These are phyloP conservation scores for Aspergillus haitiensis DNA, from an alignment of 495 filamentous ascomycete genomes.

Conservation along the genomic window DNA sequence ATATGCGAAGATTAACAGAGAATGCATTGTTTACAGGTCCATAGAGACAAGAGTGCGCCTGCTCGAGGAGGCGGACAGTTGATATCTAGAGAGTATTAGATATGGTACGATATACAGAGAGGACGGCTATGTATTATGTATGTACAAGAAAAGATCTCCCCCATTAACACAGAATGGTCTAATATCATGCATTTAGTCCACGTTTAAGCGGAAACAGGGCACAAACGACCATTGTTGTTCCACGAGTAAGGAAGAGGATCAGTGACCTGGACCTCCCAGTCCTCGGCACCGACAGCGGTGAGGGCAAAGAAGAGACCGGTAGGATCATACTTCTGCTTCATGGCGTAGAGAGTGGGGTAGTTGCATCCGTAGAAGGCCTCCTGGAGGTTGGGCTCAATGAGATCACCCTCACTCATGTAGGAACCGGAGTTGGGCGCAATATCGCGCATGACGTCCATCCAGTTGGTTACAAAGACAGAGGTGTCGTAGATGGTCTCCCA, in stretches of 20 bases:
- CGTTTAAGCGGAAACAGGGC: constrained; percentile 16
- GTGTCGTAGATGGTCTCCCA: constrained; percentile 12
- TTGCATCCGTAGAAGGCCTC: constrained; percentile 60
- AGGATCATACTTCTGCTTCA: constrained; percentile 60
- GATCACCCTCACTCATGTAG: constrained; percentile 50
- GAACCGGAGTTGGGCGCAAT: constrained; percentile 37
- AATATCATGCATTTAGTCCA: neutral
- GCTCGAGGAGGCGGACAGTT: too few species aligned
- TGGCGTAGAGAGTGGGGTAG: constrained; percentile 48
- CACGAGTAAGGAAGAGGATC: constrained; percentile 31
- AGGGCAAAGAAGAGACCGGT: constrained; percentile 55
- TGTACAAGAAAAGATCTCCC: too few species aligned
- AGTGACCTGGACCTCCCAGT: constrained; percentile 41
- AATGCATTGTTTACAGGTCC: too few species aligned
- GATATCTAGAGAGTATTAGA: too few species aligned
- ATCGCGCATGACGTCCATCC: constrained; percentile 51
- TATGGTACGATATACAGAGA: too few species aligned
- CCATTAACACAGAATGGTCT: too few species aligned
- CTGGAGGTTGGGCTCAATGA: constrained; percentile 62
- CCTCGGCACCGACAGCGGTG: constrained; percentile 55
- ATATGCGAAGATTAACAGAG: too few species aligned
- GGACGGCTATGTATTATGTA: too few species aligned
- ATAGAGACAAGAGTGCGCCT: too few species aligned
- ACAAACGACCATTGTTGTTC: constrained; percentile 41
- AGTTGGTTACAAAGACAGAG: constrained; percentile 19